phyloP scores from a whole-genome alignment of 768 basidiomycete species.

The Mycena vulgaris region DNA sequence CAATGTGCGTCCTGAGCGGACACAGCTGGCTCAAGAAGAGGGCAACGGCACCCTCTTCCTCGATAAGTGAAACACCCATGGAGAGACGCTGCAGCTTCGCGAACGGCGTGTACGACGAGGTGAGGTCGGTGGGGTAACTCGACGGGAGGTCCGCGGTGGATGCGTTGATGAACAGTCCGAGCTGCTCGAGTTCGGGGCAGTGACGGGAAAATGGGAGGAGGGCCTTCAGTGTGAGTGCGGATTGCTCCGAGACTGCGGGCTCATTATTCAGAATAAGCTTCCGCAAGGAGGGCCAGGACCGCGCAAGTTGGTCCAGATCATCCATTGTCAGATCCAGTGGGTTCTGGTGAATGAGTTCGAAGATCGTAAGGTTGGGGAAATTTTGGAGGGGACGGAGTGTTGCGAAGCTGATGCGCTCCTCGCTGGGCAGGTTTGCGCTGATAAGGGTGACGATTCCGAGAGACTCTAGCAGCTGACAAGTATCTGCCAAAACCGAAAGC shows the following conservation, averaged over 20 bases:
- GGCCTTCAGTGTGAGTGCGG: slow-evolving; percentile 55
- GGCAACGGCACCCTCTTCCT: slow-evolving; percentile 60
- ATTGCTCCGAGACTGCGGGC: slow-evolving; percentile 51
- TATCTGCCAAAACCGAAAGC: slow-evolving; percentile 60
- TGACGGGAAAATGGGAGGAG: slow-evolving; percentile 59
- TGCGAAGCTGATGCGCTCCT: slow-evolving; percentile 49
- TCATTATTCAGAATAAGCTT: slow-evolving; percentile 63
- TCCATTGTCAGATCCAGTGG: slow-evolving; percentile 56
- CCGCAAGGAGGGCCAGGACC: slow-evolving; percentile 61
- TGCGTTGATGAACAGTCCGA: slow-evolving; percentile 61
- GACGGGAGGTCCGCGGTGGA: slow-evolving; percentile 35
- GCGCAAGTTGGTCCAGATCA: slow-evolving; percentile 63
- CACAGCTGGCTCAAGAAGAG: slow-evolving; percentile 69
- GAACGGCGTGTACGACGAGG: slow-evolving; percentile 44
- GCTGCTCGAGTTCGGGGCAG: slow-evolving; percentile 55
- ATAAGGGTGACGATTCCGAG: slow-evolving; percentile 60
- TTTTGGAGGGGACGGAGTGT: slow-evolving; percentile 53
- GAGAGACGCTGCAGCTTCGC: slow-evolving; percentile 54
- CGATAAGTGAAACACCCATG: slow-evolving; percentile 66
- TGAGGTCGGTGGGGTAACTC: slow-evolving; percentile 13
- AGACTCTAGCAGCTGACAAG: slow-evolving; percentile 62
- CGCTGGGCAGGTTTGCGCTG: slow-evolving; percentile 32
- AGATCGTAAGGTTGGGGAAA: slow-evolving; percentile 44
- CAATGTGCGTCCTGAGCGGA: slow-evolving; percentile 59
- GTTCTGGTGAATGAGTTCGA: slow-evolving; percentile 58